A percentile compares a stretch with the other conserved stretches of the same genome.
These are phyloP conservation scores for Saccharomycopsis capsularis DNA, from an alignment of 805 yeast genomes.

Conservation along the genomic window DNA sequence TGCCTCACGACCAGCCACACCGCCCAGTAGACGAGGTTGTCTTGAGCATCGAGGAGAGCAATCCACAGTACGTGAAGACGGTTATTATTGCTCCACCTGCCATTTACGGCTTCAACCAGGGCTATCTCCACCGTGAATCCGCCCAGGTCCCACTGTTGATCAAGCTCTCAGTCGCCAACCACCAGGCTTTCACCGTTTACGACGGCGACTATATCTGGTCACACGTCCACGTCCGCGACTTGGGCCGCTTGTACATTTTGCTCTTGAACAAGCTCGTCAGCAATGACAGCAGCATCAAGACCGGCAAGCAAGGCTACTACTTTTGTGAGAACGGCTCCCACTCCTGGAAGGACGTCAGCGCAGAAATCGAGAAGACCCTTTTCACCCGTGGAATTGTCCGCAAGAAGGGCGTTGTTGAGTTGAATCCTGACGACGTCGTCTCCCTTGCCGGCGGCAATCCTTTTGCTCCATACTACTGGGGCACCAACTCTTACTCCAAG, in stretches of 20 bases:
- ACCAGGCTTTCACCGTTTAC: conserved; percentile 27
- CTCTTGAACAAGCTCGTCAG: conserved; percentile 25
- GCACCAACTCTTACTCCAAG: conserved; percentile 28
- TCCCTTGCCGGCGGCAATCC: conserved; percentile 17
- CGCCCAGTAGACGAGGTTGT: conserved; percentile 30
- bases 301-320: conserved; percentile 32
- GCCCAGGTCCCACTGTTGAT: conserved; percentile 30
- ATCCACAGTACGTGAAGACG: conserved; percentile 28
- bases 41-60: conserved; percentile 28
- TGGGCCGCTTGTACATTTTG: conserved; percentile 29
- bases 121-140: conserved; percentile 28
- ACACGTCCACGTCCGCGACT: conserved; percentile 31
- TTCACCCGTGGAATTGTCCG: conserved; percentile 20
- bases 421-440: conserved; percentile 22
- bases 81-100: conserved; percentile 32
- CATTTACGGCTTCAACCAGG: conserved; percentile 31
- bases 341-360: conserved; percentile 29
- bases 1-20: conserved; percentile 29
- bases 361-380: conserved; percentile 25
- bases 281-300: conserved; percentile 25
- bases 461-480: conserved; percentile 27
- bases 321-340: conserved; percentile 30
- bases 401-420: conserved; percentile 22
- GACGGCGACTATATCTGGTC: conserved; percentile 32
- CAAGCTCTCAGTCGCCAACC: conserved; percentile 21